Evolutionary conservation across 805 yeast genomes (phyloP).

Genomic region (Nakazawaea peltata): DNA sequence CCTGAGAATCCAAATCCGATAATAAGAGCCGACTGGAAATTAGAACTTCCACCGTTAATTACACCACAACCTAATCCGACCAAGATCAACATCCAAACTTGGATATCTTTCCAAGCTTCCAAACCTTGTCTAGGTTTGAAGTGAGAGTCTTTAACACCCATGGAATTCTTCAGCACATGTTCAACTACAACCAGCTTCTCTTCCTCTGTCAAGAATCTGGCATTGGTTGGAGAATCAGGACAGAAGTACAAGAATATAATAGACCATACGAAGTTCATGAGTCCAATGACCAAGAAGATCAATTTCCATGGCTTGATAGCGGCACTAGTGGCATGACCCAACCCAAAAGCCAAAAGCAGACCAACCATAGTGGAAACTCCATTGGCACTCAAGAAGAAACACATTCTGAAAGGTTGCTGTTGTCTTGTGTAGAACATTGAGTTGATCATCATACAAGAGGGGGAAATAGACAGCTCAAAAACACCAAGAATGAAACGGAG

Average conservation of each 20-base stretch:
- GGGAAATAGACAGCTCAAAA: slow-evolving; percentile 25
- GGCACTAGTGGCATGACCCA: slow-evolving; percentile 21
- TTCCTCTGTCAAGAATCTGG: slow-evolving; percentile 25
- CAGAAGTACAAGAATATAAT: slow-evolving; percentile 30
- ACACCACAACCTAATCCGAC: slow-evolving; percentile 21
- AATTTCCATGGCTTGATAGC: slow-evolving; percentile 47
- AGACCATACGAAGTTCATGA: slow-evolving; percentile 44
- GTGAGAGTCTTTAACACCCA: slow-evolving; percentile 19
- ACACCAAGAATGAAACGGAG: slow-evolving; percentile 44
- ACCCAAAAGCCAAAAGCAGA: slow-evolving; percentile 20
- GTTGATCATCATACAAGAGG: slow-evolving; percentile 27
- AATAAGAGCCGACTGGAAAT: slow-evolving; percentile 10
- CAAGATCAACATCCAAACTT: slow-evolving; percentile 16
- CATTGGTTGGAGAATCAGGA: slow-evolving; percentile 41
- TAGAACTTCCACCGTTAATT: slow-evolving; percentile 18
- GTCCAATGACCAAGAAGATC: slow-evolving; percentile 48
- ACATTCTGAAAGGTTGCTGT: slow-evolving; percentile 24
- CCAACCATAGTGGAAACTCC: slow-evolving; percentile 22
- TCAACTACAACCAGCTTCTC: slow-evolving; percentile 41
- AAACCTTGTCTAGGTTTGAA: slow-evolving; percentile 17
- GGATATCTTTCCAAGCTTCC: slow-evolving; percentile 18
- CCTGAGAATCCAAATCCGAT: slow-evolving; percentile 10
- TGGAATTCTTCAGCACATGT: slow-evolving; percentile 26
- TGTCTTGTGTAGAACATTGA: slow-evolving; percentile 25
- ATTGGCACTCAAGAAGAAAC: slow-evolving; percentile 18